A percentile compares a stretch with the other conserved stretches of the same genome.
phyloP scores from a whole-genome alignment of 2,329 filamentous ascomycete species.

The Rutstroemia sp. region DNA sequence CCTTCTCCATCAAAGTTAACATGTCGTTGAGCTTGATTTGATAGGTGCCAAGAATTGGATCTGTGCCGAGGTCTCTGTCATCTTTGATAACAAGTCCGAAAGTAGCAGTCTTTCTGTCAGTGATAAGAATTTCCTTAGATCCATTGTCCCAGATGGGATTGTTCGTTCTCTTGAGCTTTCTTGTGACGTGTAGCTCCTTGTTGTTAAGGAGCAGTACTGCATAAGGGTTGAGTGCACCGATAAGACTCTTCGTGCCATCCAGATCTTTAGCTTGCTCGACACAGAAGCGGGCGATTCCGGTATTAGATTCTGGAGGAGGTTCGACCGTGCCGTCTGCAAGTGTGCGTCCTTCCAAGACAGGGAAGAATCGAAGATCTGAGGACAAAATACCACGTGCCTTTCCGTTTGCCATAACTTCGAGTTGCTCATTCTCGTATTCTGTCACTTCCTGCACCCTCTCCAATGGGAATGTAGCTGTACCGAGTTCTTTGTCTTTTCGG shows the following conservation, averaged over 20 bases:
- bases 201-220: conserved; percentile 82
- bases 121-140: conserved; percentile 90
- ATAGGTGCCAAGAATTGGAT: conserved; percentile 83
- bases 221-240: conserved; percentile 88
- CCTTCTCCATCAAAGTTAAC: conserved; percentile 82
- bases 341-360: conserved; percentile 68
- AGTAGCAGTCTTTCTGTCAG: conserved; percentile 83
- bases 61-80: conserved; percentile 74
- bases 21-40: conserved; percentile 95
- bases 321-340: conserved; percentile 70
- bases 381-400: conserved; percentile 74
- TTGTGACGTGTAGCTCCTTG: conserved; percentile 81
- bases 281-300: conserved; percentile 88
- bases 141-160: conserved; percentile 94
- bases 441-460: conserved; percentile 72
- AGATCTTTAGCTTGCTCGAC: conserved; percentile 96
- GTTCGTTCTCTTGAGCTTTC: conserved; percentile 93
- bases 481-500: conserved; percentile 93
- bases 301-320: conserved; percentile 81
- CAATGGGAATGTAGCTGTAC: conserved; percentile 75
- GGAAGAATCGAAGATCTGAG: conserved; percentile 89
- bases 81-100: conserved; percentile 93
- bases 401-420: conserved; percentile 80
- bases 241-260: conserved; percentile 83
- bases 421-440: conserved; percentile 74